Base-by-base conservation (phyloP, 306 rosid species). In the Adenanthera pavonina region DNA sequence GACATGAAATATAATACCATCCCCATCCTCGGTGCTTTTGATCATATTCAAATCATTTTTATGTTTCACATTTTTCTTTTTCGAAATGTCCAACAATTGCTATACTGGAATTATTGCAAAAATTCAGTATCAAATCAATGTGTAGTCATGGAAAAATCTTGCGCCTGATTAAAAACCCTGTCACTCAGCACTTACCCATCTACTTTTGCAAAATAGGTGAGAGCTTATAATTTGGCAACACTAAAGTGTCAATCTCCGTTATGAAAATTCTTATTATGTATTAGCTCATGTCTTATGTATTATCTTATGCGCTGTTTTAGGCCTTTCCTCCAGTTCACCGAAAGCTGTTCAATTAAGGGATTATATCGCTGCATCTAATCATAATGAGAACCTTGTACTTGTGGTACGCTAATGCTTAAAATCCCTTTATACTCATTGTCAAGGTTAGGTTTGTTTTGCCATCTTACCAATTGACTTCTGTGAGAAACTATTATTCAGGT, bases 281-380 rank as follows among this genome's bases (percentile, higher is more conserved):
- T 25, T 25, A 25, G 30, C 30, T 25, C 30, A 25, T 25, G 30
- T 25, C 30, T 25, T 35, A 34, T 59, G 57, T 8, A 20, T 14
- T 19, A 8, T 10, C 54, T 19, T 1, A 51, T 74, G 19, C 20
- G 35, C 5, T 48, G 38, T 51, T 64, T 16, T 74, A 74, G 79
- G 84, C 11, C 84, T 81, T 51, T 73, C 84, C 49, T 74, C 54
- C 52, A 81, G 84, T 65, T 81, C 79, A 0, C 25, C 38, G 0
- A 51, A 81, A 78, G 35, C 75, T 14, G 79, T 64, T 20, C 57
- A 74, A 64, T 0, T 81, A 74, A 81, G 66, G 36, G 69, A 64
- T 65, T 74, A 49, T 49, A 20, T 74, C 13, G 47, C 3, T 66
- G 69, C 68, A 52, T 7, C 69, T 74, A 33, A 65, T 20, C 17